A percentile compares a stretch with the other conserved stretches of the same genome.
These are phyloP conservation scores for Huntiella bhutanensis DNA, from an alignment of 2,329 filamentous ascomycete species.

Conservation along the genomic window DNA sequence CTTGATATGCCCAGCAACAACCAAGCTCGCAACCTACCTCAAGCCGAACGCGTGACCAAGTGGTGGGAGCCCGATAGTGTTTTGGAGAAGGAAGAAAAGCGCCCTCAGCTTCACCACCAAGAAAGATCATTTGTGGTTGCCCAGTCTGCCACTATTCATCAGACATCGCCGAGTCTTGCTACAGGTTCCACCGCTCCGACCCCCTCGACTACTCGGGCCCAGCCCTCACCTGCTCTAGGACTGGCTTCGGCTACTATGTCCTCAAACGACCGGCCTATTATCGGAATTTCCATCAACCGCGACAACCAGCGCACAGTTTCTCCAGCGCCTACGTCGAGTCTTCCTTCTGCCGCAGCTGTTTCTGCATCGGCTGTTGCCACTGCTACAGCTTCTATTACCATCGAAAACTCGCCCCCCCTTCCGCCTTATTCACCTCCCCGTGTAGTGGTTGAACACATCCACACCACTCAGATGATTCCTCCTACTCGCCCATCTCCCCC, in stretches of 20 bases:
- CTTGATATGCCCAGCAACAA: background rate
- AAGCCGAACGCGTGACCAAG: background rate
- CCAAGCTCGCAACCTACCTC: background rate
- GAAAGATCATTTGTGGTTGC: background rate
- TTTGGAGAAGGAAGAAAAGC: constrained; percentile 3
- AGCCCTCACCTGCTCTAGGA: constrained; percentile 7
- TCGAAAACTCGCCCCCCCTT: constrained; percentile 18
- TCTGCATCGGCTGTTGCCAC: background rate
- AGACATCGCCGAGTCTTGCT: background rate
- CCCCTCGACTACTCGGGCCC: constrained; percentile 2
- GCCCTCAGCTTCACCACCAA: background rate
- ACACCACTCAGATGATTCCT: constrained; percentile 17
- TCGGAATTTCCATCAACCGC: background rate
- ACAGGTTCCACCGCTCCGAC: background rate
- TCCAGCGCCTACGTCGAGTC: background rate
- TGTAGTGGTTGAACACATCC: constrained; percentile 3
- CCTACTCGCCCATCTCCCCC: constrained; percentile 28
- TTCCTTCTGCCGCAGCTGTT: background rate
- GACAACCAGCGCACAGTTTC: background rate
- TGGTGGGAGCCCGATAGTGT: constrained; percentile 5
- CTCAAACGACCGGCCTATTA: constrained; percentile 7
- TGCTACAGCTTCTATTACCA: background rate
- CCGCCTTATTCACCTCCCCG: constrained; percentile 37
- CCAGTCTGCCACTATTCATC: background rate
- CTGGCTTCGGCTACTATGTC: constrained; percentile 12